Evolutionary conservation across 1,284 basidiomycete genomes (phyloP).

Genomic region (Anthracocystis panici-leucophaei): DNA sequence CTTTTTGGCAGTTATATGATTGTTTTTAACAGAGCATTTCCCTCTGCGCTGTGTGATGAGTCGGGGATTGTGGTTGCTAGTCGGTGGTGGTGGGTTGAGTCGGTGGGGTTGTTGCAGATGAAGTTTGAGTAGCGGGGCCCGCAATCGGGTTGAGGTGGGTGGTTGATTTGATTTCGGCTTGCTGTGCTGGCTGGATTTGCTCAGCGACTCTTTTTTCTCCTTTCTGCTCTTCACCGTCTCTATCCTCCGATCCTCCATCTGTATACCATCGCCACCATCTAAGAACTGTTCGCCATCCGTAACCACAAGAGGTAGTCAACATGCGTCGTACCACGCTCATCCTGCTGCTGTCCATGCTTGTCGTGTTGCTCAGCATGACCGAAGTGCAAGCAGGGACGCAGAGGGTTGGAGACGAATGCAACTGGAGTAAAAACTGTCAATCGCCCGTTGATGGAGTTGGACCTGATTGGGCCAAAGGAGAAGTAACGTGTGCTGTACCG

Average conservation of each 20-base stretch:
- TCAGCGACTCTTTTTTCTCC: background rate
- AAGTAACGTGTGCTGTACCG: conserved; percentile 36
- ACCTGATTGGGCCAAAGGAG: conserved; percentile 11
- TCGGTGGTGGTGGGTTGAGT: background rate
- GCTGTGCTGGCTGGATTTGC: background rate
- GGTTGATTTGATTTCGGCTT: background rate
- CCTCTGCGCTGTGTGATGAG: too few species aligned
- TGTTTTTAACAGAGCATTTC: background rate
- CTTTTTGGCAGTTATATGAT: background rate
- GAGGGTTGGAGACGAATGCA: conserved; percentile 27
- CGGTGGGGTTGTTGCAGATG: too few species aligned
- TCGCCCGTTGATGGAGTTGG: conserved; percentile 14
- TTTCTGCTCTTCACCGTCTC: background rate
- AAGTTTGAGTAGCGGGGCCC: too few species aligned
- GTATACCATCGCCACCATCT: too few species aligned
- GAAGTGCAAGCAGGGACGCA: conserved; percentile 9
- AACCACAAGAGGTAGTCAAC: too few species aligned
- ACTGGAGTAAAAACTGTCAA: conserved; percentile 31
- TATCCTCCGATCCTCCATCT: too few species aligned
- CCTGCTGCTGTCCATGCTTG: background rate
- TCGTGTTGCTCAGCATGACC: background rate
- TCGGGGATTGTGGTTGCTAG: background rate
- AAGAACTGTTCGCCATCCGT: too few species aligned
- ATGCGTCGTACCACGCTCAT: background rate
- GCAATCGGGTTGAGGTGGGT: background rate